Base-by-base conservation (phyloP, 148 eudicot species). In the Rhododendron williamsianum region DNA sequence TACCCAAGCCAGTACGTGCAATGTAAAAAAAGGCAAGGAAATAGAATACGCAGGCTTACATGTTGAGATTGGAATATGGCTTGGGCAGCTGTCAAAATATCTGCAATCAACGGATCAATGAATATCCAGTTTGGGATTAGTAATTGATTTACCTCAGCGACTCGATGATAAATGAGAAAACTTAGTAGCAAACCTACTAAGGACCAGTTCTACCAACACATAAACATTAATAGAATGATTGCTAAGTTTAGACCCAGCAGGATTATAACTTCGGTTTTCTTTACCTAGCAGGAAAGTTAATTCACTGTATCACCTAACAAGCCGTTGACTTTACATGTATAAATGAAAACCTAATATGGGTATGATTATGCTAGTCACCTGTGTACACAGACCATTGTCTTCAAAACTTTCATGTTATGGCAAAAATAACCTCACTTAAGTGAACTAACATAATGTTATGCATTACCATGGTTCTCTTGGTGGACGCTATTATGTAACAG, bases 41-140 rank as follows among this genome's bases (percentile, higher is more conserved):
- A 78, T 65, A 45, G 60, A 16, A 54, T 78, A 16, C 51, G 58
- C 69, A 81, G 85, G 88, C 99, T 97, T 87, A 97, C 98, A 87
- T 92, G 80, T 84, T 93, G 92, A 82, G 92, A 91, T 85, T 93
- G 96, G 85, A 88, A 93, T 77, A 94, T 90, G 65, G 94, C 93
- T 86, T 94, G 96, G 30, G 95, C 89, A 82, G 98, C 96, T 83
- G 91, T 92, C 87, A 97, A 86, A 86, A 93, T 86, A 95, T 95
- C 99, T 97, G 98, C 88, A 88, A 81, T 65, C 56, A 87, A 86
- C n/a, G 77, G 82, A 84, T 81, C 33, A 51, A 43, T 7, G 6
- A 11, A 79, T 3, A 45, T 49, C 80, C 25, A 85, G 83, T 77
- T 43, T 46, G 65, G 83, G 52, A 46, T 46, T 71, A 65, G 74